Base-by-base conservation (phyloP, 768 basidiomycete genomes). In the Suillus weaverae region DNA sequence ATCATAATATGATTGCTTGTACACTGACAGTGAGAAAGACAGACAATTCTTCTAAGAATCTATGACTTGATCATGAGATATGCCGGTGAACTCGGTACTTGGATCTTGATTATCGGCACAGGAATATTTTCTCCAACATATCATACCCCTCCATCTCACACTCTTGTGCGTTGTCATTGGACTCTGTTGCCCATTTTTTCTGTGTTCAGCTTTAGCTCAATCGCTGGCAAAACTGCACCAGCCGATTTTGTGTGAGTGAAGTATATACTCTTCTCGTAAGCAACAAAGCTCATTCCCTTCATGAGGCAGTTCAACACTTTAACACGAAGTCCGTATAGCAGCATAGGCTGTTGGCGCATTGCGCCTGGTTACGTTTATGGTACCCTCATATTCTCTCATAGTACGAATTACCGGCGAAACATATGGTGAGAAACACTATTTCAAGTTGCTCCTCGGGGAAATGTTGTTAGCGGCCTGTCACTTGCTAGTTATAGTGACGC, bases 371-470 rank as follows among this genome's bases (percentile, higher is more conserved):
- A n/a, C 56, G 43, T 66, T 63, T 44, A 64, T 64, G 18, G 46
- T 59, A 36, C 60, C 60, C 5, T 35, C 62, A 60, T 67, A 67
- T 55, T 61, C 55, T 48, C 62, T 60, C 30, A 30, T 66, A 14
- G 36, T 55, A 13, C 59, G 62, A 36, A 46, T 62, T 38, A 1
- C 54, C 5, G 39, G 51, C 30, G n/a, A 59, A 7, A 44, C 41
- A 44, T 64, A 67, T 43, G 54, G 66, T 67, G 51, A 39, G 66
- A 20, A 38, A 38, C 16, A 14, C 41, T 30, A 9, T 14, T 16
- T 32, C n/a, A n/a, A 46, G n/a, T 22, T 46, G 6, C 20, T 22
- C n/a, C 8, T 14, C 16, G 33, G 26, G 11, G 5, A 2, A 39
- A 6, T 50, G 14, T 26, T 11, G 14, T 43, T 46, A 33, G 5